Conservation (phyloP, 2,329 filamentous ascomycete genomes). For the Didymella sp. region DNA sequence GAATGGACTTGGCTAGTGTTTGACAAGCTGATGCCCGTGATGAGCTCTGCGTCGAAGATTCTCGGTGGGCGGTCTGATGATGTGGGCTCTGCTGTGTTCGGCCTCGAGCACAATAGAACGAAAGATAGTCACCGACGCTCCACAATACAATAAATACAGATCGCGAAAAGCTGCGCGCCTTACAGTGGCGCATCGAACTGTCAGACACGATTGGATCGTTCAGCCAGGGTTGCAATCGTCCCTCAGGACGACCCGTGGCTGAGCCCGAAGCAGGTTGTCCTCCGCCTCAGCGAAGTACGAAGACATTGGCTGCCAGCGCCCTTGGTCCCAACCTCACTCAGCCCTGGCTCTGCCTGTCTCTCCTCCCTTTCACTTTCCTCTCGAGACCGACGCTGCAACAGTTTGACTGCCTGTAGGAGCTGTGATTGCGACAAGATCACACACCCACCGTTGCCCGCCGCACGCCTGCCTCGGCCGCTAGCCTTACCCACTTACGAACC, state of each 20-base stretch:
- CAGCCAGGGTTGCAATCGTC: conserved; percentile 16
- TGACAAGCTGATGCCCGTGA: conserved; percentile 13
- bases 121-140: conserved; percentile 20
- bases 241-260: conserved; percentile 15
- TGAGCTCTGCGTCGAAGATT: conserved; percentile 1
- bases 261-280: conserved; percentile 20
- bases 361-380: background rate
- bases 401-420: conserved; percentile 6
- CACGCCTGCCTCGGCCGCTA: conserved; percentile 21
- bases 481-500: conserved; percentile 20
- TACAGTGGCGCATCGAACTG: conserved; percentile 16
- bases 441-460: conserved; percentile 5
- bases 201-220: conserved; percentile 9
- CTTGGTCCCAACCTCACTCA: conserved; percentile 21
- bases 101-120: conserved; percentile 4
- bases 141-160: conserved; percentile 10
- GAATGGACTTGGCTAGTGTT: conserved; percentile 9
- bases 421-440: conserved; percentile 2
- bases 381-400: conserved; percentile 3
- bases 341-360: conserved; percentile 16
- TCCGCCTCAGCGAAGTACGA: conserved; percentile 24
- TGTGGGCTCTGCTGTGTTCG: conserved; percentile 5
- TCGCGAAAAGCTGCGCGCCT: conserved; percentile 8
- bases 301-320: conserved; percentile 17
- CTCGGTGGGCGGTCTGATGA: conserved; percentile 1